These are phyloP conservation scores for Irpex rosettiformis DNA, from an alignment of 1,284 basidiomycete species.

Conservation along the genomic window DNA sequence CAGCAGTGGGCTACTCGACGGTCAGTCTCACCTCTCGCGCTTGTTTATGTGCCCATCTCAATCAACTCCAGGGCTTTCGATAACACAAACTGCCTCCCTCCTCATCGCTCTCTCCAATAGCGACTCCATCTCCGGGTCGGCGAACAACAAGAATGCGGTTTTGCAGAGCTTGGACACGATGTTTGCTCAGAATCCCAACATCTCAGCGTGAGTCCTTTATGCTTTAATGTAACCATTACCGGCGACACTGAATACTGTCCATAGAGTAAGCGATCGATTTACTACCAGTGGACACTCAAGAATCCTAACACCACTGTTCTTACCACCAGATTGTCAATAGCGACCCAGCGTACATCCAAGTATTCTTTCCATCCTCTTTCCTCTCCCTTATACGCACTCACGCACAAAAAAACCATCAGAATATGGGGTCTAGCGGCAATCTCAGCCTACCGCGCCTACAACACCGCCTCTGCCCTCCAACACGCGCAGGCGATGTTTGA, in stretches of 20 bases:
- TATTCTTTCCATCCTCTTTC: neutral
- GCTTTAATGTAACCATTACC: too few relatives aligned
- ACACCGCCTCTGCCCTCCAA: neutral
- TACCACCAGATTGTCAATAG: neutral
- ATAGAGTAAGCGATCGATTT: too few relatives aligned
- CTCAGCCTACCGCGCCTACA: neutral
- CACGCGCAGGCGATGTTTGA: neutral
- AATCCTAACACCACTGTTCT: too few relatives aligned
- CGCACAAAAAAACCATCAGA: conserved; percentile 2
- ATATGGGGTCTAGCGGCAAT: conserved; percentile 4
- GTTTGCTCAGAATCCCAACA: neutral
- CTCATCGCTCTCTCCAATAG: neutral
- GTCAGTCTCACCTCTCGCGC: neutral
- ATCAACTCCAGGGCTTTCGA: neutral
- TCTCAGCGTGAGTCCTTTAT: neutral
- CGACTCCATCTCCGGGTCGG: neutral
- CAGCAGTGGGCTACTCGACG: neutral
- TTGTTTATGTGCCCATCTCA: neutral
- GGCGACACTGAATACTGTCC: too few relatives aligned
- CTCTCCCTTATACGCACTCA: neutral
- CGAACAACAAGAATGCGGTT: neutral
- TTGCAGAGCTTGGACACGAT: neutral
- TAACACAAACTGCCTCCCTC: neutral
- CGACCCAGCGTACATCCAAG: neutral
- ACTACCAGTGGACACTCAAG: too few relatives aligned